Conservation (phyloP, 768 basidiomycete genomes). For the Clitopilus hobsonii region DNA sequence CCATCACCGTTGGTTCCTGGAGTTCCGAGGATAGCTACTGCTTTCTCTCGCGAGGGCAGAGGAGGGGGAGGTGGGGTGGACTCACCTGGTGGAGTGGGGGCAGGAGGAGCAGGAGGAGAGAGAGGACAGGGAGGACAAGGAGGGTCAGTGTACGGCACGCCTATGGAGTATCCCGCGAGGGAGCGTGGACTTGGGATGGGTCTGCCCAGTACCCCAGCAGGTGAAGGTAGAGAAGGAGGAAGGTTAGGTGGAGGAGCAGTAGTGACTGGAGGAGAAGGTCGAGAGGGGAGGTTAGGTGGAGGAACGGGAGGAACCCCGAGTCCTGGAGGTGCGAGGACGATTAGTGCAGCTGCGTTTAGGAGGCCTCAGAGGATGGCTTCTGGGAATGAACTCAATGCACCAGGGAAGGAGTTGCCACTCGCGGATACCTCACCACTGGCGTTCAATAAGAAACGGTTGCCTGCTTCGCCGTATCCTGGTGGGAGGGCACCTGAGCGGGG, state of each 20-base stretch:
- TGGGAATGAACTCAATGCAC: constrained; percentile 13
- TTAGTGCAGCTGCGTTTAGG: constrained; percentile 73
- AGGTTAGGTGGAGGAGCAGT: constrained; percentile 8
- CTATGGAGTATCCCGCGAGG: no score
- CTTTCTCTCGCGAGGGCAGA: not conserved
- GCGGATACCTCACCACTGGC: constrained; percentile 44
- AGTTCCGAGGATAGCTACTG: not conserved
- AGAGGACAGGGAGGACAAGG: no score
- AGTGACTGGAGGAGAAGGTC: no score
- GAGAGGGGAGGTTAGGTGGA: no score
- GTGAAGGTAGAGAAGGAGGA: no score
- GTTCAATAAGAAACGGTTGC: constrained; percentile 46
- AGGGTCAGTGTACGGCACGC: no score
- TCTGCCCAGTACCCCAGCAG: no score
- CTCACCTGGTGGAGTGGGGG: no score
- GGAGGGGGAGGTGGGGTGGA: not conserved
- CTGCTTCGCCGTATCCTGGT: constrained; percentile 36
- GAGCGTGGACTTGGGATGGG: no score
- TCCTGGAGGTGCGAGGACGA: constrained; percentile 47
- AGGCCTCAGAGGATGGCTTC: constrained; percentile 32
- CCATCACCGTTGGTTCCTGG: not conserved
- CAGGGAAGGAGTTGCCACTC: constrained; percentile 18
- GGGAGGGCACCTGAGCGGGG: not conserved
- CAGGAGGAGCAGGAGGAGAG: no score
- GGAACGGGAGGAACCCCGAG: not conserved